These are phyloP conservation scores for Shiraia bambusicola DNA, from an alignment of 2,329 filamentous ascomycete species.

Conservation along the genomic window DNA sequence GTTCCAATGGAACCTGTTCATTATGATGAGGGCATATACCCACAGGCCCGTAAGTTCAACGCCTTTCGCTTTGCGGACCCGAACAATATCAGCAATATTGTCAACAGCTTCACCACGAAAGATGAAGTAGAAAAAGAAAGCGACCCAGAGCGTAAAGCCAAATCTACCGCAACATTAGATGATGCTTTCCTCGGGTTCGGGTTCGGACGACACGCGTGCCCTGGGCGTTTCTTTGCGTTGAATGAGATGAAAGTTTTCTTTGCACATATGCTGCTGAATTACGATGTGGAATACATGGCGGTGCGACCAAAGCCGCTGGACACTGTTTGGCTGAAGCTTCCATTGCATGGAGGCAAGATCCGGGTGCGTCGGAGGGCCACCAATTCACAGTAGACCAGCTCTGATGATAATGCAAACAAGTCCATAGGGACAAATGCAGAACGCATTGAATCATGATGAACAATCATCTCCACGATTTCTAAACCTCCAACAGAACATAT, in stretches of 20 bases:
- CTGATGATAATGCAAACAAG: conserved; percentile 38
- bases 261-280: conserved; percentile 18
- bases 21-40: conserved; percentile 12
- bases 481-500: no score
- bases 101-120: conserved; percentile 14
- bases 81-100: conserved; percentile 11
- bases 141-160: conserved; percentile 7
- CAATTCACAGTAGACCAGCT: conserved; percentile 14
- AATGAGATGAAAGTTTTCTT: conserved; percentile 22
- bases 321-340: conserved; percentile 14
- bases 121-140: conserved; percentile 10
- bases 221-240: conserved; percentile 17
- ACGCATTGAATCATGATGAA: conserved; percentile 3
- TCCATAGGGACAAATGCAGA: conserved; percentile 41
- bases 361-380: conserved; percentile 1
- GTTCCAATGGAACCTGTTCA: conserved; percentile 18
- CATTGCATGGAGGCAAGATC: conserved; percentile 5
- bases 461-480: background rate
- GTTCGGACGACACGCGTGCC: conserved; percentile 16
- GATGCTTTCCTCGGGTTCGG: conserved; percentile 19
- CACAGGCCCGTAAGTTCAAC: conserved; percentile 15
- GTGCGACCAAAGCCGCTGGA: conserved; percentile 14
- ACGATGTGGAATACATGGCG: conserved; percentile 15
- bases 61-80: conserved; percentile 17
- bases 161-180: conserved; percentile 18